Percentiles rank a stretch among this genome's conserved stretches.
phyloP scores from a whole-genome alignment of 2,329 filamentous ascomycete genomes.

The Cercospora brassicicola region DNA sequence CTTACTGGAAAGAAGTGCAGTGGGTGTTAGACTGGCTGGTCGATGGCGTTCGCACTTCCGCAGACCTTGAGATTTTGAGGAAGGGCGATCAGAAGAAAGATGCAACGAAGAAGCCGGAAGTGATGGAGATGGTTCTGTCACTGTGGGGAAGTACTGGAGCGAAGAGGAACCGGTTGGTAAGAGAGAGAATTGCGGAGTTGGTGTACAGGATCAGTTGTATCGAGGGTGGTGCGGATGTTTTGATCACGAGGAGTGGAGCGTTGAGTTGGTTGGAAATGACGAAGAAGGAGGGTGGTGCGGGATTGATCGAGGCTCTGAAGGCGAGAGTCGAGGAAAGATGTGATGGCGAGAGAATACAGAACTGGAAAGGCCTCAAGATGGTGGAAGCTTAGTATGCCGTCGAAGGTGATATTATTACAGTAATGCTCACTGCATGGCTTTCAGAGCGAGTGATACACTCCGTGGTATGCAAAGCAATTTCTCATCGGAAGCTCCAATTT shows the following conservation, averaged over 20 bases:
- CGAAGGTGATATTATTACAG: not conserved
- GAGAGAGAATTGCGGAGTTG: conserved; percentile 62
- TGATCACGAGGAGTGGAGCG: conserved; percentile 73
- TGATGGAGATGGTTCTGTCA: conserved; percentile 61
- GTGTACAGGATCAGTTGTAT: conserved; percentile 68
- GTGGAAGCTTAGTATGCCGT: not conserved
- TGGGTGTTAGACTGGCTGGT: conserved; percentile 74
- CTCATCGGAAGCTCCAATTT: not conserved
- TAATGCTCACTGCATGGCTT: not conserved
- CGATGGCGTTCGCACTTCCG: conserved; percentile 61
- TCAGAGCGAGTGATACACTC: not conserved
- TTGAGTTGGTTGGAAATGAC: conserved; percentile 72
- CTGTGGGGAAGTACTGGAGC: conserved; percentile 68
- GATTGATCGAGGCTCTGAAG: conserved; percentile 54
- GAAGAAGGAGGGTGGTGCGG: conserved; percentile 45
- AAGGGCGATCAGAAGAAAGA: conserved; percentile 69
- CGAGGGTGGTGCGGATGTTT: conserved; percentile 72
- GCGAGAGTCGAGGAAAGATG: conserved; percentile 63
- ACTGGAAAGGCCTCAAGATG: conserved; percentile 57
- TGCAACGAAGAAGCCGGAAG: conserved; percentile 5
- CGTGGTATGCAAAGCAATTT: not conserved
- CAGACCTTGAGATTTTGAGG: conserved; percentile 62
- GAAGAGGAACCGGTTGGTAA: conserved; percentile 51
- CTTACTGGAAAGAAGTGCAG: conserved; percentile 68
- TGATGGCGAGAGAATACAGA: conserved; percentile 63